phyloP scores from a whole-genome alignment of 805 yeast genomes.

The Suhomyces prunicola region DNA sequence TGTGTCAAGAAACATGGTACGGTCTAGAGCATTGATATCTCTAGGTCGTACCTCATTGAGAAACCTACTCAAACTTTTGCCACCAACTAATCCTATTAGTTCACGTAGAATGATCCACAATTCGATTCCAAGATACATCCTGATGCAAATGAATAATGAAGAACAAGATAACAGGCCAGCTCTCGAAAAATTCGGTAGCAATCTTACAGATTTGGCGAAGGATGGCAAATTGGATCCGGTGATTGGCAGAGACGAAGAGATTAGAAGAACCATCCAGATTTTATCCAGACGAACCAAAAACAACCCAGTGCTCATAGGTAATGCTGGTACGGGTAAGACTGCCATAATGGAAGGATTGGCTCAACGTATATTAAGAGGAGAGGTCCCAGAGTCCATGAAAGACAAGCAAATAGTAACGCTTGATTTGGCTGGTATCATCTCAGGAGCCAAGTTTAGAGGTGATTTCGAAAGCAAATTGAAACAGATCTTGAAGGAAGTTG shows the following conservation, averaged over 20 bases:
- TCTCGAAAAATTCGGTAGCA: slow-evolving; percentile 78
- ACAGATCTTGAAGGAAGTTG: slow-evolving; percentile 76
- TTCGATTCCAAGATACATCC: slow-evolving; percentile 19
- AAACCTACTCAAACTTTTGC: not conserved
- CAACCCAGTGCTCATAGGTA: slow-evolving; percentile 91
- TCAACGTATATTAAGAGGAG: slow-evolving; percentile 84
- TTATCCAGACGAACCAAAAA: slow-evolving; percentile 90
- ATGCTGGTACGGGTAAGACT: slow-evolving; percentile 98
- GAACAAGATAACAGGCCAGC: slow-evolving; percentile 62
- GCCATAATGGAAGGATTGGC: slow-evolving; percentile 97
- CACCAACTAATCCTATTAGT: not conserved
- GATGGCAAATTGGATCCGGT: slow-evolving; percentile 95
- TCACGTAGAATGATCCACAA: slow-evolving; percentile 15
- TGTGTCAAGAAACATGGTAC: not conserved
- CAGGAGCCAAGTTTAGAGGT: slow-evolving; percentile 95
- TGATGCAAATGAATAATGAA: slow-evolving; percentile 42
- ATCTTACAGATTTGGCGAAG: slow-evolving; percentile 79
- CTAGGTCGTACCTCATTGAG: not conserved
- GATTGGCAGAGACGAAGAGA: slow-evolving; percentile 95
- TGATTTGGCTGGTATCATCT: slow-evolving; percentile 84
- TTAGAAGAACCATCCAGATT: slow-evolving; percentile 87
- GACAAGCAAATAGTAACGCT: slow-evolving; percentile 78
- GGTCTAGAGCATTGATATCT: not conserved
- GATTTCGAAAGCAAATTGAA: slow-evolving; percentile 92
- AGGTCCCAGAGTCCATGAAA: slow-evolving; percentile 93